phyloP scores from a whole-genome alignment of 108 stramenopile species.

The Nannochloropsis gaditana region DNA sequence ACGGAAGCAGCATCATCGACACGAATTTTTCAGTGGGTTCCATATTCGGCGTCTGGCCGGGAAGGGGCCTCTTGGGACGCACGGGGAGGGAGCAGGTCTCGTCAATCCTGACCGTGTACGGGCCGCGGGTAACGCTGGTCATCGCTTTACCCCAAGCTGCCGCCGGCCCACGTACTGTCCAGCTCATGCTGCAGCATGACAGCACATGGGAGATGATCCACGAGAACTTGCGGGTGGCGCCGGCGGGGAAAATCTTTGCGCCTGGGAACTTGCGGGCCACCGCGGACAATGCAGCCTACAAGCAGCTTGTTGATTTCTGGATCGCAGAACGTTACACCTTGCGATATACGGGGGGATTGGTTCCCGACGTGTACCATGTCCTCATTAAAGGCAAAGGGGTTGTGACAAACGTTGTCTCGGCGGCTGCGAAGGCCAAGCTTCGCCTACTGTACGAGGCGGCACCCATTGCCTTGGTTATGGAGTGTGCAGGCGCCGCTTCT shows the following conservation, averaged over 20 bases:
- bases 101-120: conserved; percentile 50
- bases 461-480: conserved; percentile 53
- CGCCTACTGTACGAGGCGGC: conserved; percentile 56
- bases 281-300: conserved; percentile 61
- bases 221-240: conserved; percentile 47
- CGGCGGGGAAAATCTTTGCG: conserved; percentile 68
- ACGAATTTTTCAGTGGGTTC: conserved; percentile 57
- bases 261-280: conserved; percentile 87
- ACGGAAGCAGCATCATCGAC: conserved; percentile 57
- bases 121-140: conserved; percentile 50
- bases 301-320: conserved; percentile 31
- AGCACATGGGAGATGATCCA: conserved; percentile 59
- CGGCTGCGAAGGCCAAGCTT: conserved; percentile 54
- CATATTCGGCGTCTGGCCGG: conserved; percentile 55
- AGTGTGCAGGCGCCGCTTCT: conserved; percentile 58
- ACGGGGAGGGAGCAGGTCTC: conserved; percentile 69
- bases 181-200: conserved; percentile 55
- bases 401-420: conserved; percentile 48
- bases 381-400: conserved; percentile 51
- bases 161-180: neutral
- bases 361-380: conserved; percentile 58
- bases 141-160: conserved; percentile 29
- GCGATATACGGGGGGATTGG: conserved; percentile 56
- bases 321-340: conserved; percentile 44
- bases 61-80: conserved; percentile 43